These are phyloP conservation scores for Calonectria pteridis DNA, from an alignment of 2,329 filamentous ascomycete species.

Conservation along the genomic window DNA sequence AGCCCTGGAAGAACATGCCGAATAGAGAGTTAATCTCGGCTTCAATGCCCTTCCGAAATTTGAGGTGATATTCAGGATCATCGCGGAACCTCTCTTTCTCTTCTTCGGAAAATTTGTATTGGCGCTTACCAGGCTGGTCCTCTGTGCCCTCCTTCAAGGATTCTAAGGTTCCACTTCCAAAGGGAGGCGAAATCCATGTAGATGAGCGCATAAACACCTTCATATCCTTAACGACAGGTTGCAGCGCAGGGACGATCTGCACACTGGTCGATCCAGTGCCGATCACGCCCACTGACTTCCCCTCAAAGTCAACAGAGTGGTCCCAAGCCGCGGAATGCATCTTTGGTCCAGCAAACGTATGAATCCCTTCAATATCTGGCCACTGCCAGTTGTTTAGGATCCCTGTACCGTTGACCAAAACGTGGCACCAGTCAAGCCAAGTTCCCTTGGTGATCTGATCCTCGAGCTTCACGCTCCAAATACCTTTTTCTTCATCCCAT, in stretches of 20 bases:
- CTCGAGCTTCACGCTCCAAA: slow-evolving; percentile 51
- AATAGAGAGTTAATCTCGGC: slow-evolving; percentile 57
- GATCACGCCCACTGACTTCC: slow-evolving; percentile 59
- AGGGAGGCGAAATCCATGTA: slow-evolving; percentile 45
- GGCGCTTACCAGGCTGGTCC: slow-evolving; percentile 51
- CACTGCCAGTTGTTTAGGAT: slow-evolving; percentile 65
- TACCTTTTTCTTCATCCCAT: slow-evolving; percentile 58
- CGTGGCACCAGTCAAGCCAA: slow-evolving; percentile 57
- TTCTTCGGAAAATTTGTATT: slow-evolving; percentile 55
- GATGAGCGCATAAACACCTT: slow-evolving; percentile 47
- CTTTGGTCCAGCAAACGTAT: slow-evolving; percentile 62
- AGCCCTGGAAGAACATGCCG: slow-evolving; percentile 56
- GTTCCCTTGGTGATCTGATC: slow-evolving; percentile 35
- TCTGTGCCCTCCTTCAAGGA: slow-evolving; percentile 44
- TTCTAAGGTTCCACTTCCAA: slow-evolving; percentile 44
- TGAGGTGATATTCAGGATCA: slow-evolving; percentile 55
- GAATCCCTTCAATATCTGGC: slow-evolving; percentile 64
- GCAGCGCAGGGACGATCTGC: slow-evolving; percentile 62
- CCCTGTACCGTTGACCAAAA: slow-evolving; percentile 62
- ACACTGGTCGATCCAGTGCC: slow-evolving; percentile 65
- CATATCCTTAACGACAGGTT: slow-evolving; percentile 46
- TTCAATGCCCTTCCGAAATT: slow-evolving; percentile 58
- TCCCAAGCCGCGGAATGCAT: slow-evolving; percentile 66
- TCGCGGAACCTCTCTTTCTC: slow-evolving; percentile 54
- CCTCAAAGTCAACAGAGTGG: slow-evolving; percentile 43